Evolutionary conservation across 352 stramenopile genomes (phyloP).

Genomic region (Pythium guiyangense): DNA sequence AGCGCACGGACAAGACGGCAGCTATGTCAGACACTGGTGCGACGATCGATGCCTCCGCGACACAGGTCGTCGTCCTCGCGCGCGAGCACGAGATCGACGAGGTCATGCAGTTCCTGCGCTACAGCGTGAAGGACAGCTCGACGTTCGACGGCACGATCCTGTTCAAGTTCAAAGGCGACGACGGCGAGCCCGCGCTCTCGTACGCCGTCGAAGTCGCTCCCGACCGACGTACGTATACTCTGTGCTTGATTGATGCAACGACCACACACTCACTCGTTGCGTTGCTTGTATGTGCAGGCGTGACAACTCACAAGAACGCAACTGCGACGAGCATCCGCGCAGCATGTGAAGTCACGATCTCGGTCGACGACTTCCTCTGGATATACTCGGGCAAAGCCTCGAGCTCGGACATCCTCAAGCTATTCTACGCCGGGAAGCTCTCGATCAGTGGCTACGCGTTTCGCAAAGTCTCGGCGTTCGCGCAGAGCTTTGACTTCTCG

Average conservation of each 20-base stretch:
- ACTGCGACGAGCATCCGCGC: slow-evolving; percentile 30
- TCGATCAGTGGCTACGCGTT: slow-evolving; percentile 81
- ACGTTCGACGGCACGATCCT: slow-evolving; percentile 77
- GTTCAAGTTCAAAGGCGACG: slow-evolving; percentile 72
- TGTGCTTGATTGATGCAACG: background rate
- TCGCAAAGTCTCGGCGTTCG: slow-evolving; percentile 73
- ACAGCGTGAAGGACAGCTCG: slow-evolving; percentile 70
- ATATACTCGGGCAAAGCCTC: slow-evolving; percentile 86
- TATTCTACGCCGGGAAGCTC: slow-evolving; percentile 78
- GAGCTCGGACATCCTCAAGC: slow-evolving; percentile 64
- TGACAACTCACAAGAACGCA: slow-evolving; percentile 58
- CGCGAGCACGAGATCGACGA: slow-evolving; percentile 80
- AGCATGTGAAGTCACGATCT: slow-evolving; percentile 78
- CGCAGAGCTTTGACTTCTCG: slow-evolving; percentile 85
- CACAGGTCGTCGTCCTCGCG: slow-evolving; percentile 3
- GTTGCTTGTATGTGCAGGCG: slow-evolving; percentile 24
- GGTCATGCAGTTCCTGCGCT: slow-evolving; percentile 85
- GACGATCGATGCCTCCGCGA: background rate
- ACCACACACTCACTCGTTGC: background rate
- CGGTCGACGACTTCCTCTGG: slow-evolving; percentile 83
- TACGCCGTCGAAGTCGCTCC: slow-evolving; percentile 68
- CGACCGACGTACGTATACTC: slow-evolving; percentile 28
- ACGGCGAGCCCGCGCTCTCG: slow-evolving; percentile 36
- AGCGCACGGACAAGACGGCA: too few relatives aligned
- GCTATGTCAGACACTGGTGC: too few relatives aligned